Base-by-base conservation (phyloP, 805 yeast species). In the Schwanniomyces yamadae region DNA sequence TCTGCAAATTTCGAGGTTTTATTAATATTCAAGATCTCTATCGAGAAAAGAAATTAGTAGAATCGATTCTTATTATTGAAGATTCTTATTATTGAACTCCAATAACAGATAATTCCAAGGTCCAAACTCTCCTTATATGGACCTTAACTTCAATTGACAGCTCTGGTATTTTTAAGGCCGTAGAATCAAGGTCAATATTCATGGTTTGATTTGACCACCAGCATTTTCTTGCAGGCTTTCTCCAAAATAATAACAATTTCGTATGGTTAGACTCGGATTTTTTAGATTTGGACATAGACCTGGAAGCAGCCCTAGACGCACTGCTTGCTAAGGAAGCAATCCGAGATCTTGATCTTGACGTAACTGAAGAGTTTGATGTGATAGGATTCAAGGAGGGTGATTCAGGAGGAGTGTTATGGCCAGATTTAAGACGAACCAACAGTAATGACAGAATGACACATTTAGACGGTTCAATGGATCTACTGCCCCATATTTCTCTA, bases 221-320 rank as follows among this genome's bases (percentile, higher is more conserved):
- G 65, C 99, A 93, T 57, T 93, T 93, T 54, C 98, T 76, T 2
- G 99, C 99, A 1, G 99, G 99, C 56, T 93, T 93, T 44, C 95
- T 76, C 98, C 99, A 93, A 55, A 93, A 93, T 34, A 93, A 65
- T 23, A 93, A 69, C 34, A 93, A 71, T 59, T 93, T 93, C 4
- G 68, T 63, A 30, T 64, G 68, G 46, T 57, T 66, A 16, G 48
- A 60, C 54, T 70, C 78, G 55, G 39, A 60, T 50, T 46, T 63
- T 54, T 54, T 60, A 9, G 78, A 69, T 41, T 77, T 66, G 4
- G 83, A 77, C 22, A 78, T 66, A 1, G 87, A 80, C 35, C 81
- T 61, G 5, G 82, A 68, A 2, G 77, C 78, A 1, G 77, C 78
- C 37, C 82, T 64, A 2, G 77, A 71, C 30, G 73, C 77, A 34